A percentile compares a stretch with the other conserved stretches of the same genome.
Evolutionary conservation across 2,329 filamentous ascomycete species (phyloP).

Genomic region (Aspergillus fructus): DNA sequence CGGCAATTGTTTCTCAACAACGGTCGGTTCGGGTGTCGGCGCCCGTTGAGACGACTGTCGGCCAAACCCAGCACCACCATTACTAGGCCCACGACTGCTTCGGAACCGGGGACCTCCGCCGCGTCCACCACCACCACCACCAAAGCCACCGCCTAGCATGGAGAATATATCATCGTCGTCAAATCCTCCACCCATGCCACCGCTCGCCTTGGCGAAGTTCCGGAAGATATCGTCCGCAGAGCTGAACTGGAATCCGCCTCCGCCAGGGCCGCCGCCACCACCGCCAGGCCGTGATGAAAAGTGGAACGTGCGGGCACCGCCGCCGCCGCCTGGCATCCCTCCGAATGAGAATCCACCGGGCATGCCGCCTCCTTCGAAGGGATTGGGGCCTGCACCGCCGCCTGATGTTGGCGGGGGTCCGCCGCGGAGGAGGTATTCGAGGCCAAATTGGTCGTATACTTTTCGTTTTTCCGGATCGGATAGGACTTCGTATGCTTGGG

Average conservation of each 20-base stretch:
- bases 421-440: slow-evolving; percentile 86
- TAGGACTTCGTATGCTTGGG: slow-evolving; percentile 96
- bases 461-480: slow-evolving; percentile 97
- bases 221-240: slow-evolving; percentile 81
- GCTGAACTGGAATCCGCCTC: slow-evolving; percentile 76
- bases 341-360: slow-evolving; percentile 53
- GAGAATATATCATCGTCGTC: slow-evolving; percentile 60
- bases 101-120: slow-evolving; percentile 32
- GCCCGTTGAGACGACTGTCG: slow-evolving; percentile 31
- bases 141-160: slow-evolving; percentile 42
- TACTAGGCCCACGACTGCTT: slow-evolving; percentile 20
- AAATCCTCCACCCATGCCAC: slow-evolving; percentile 51
- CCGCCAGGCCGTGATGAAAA: slow-evolving; percentile 53
- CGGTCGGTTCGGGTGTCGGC: slow-evolving; percentile 78
- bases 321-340: slow-evolving; percentile 51
- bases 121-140: slow-evolving; percentile 50
- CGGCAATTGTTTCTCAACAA: slow-evolving; percentile 79
- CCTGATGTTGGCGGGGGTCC: slow-evolving; percentile 67
- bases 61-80: slow-evolving; percentile 24
- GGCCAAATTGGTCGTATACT: slow-evolving; percentile 89
- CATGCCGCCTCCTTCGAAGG: slow-evolving; percentile 57
- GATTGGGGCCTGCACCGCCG: slow-evolving; percentile 54
- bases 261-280: slow-evolving; percentile 46
- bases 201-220: slow-evolving; percentile 69
- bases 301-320: slow-evolving; percentile 48